A percentile compares a stretch with the other conserved stretches of the same genome.
These are phyloP conservation scores for Oryza officinalis DNA, from an alignment of 176 grass and related monocot genomes.

Conservation along the genomic window DNA sequence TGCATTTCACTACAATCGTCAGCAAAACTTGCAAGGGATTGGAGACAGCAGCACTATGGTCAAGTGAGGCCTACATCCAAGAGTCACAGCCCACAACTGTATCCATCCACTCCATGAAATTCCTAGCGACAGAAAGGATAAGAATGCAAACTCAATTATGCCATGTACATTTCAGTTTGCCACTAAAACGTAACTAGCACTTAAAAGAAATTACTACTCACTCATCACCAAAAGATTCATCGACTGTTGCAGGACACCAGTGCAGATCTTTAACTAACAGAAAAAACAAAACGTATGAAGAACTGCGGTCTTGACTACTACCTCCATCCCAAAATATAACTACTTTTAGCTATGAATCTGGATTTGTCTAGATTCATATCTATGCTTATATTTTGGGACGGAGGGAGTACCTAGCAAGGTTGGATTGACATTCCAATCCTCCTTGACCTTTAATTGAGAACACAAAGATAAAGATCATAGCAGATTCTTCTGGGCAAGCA, in stretches of 20 bases:
- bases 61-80: too few species aligned
- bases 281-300: background rate
- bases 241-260: background rate
- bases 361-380: too few species aligned
- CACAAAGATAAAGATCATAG: slow-evolving; percentile 36
- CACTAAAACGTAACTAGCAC: background rate
- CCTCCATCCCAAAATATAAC: too few species aligned
- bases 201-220: background rate
- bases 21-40: too few species aligned
- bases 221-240: background rate
- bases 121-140: background rate
- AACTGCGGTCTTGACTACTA: background rate
- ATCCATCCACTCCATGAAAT: too few species aligned
- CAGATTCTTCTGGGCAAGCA: slow-evolving; percentile 68
- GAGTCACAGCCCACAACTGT: too few species aligned
- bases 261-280: background rate
- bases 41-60: too few species aligned
- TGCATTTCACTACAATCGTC: too few species aligned
- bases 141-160: background rate
- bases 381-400: too few species aligned
- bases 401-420: background rate
- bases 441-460: background rate
- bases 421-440: background rate
- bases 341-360: too few species aligned
- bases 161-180: background rate